Evolutionary conservation across 441 rosid genomes (phyloP).

Genomic region (Erodium moschatum): DNA sequence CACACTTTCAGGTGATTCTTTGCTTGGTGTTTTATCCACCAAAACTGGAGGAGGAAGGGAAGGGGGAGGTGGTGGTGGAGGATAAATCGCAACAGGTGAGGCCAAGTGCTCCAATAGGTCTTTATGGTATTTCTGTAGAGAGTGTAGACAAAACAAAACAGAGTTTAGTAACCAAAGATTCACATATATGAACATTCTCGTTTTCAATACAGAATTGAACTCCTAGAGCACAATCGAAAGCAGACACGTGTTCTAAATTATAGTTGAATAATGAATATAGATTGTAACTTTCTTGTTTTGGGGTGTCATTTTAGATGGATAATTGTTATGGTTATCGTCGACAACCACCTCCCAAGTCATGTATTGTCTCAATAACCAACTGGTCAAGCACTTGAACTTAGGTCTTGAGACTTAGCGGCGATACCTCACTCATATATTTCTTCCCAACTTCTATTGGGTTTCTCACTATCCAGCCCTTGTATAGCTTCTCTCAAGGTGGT

Average conservation of each 20-base stretch:
- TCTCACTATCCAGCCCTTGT: no score
- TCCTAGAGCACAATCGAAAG: background rate
- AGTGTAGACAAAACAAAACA: background rate
- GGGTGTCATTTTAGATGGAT: background rate
- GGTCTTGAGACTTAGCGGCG: no score
- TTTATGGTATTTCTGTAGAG: slow-evolving; percentile 66
- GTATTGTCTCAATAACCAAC: background rate
- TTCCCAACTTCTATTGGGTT: no score
- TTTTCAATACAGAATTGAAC: background rate
- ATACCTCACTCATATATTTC: no score
- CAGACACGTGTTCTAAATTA: no score
- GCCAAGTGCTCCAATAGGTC: slow-evolving; percentile 44
- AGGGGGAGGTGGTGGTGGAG: slow-evolving; percentile 36
- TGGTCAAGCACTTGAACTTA: no score
- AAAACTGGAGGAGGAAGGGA: slow-evolving; percentile 10
- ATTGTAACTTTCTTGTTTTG: background rate
- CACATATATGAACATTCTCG: no score
- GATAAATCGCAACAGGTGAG: slow-evolving; percentile 28
- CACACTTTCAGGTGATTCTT: slow-evolving; percentile 22
- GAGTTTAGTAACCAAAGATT: background rate
- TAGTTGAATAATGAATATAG: background rate
- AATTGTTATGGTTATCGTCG: background rate
- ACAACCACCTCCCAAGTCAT: background rate
- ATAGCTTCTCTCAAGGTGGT: no score
- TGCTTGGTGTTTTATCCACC: no score